Conservation (phyloP, 768 basidiomycete species). For the Naganishia kalamii region DNA sequence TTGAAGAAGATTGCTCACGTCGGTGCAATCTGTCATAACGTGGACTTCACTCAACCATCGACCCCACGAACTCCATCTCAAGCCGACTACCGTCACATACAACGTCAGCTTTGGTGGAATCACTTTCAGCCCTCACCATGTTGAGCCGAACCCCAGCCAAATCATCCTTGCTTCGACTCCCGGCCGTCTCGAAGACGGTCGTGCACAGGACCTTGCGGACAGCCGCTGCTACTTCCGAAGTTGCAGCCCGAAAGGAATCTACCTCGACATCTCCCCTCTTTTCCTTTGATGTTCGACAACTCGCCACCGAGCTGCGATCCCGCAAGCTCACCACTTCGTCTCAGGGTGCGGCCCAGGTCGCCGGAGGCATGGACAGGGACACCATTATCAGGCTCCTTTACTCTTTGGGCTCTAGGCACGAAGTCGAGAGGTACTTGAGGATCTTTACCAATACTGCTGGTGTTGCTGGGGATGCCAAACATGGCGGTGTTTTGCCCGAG, state of each 20-base stretch:
- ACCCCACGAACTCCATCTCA: background rate
- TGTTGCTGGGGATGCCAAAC: constrained; percentile 47
- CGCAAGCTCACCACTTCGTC: constrained; percentile 33
- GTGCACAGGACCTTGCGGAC: background rate
- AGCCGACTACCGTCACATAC: background rate
- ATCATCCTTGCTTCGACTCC: constrained; percentile 5
- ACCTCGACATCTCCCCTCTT: constrained; percentile 18
- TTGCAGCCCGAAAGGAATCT: background rate
- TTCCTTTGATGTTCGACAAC: constrained; percentile 40
- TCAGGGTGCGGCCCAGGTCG: constrained; percentile 27
- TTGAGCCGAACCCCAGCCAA: constrained; percentile 17
- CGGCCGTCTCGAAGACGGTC: constrained; percentile 2
- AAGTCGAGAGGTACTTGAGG: constrained; percentile 95
- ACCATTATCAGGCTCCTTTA: constrained; percentile 94
- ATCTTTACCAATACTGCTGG: constrained; percentile 81
- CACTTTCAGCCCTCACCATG: background rate
- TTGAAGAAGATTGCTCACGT: constrained; percentile 12
- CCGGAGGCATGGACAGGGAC: constrained; percentile 53
- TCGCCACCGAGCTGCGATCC: constrained; percentile 42
- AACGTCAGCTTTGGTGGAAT: background rate
- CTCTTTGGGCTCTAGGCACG: constrained; percentile 92
- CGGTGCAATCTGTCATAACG: background rate
- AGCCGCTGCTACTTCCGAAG: background rate
- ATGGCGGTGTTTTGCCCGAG: constrained; percentile 44
- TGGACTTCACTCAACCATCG: background rate